Base-by-base conservation (phyloP, 2,329 filamentous ascomycete species). In the Cladophialophora psammophila region DNA sequence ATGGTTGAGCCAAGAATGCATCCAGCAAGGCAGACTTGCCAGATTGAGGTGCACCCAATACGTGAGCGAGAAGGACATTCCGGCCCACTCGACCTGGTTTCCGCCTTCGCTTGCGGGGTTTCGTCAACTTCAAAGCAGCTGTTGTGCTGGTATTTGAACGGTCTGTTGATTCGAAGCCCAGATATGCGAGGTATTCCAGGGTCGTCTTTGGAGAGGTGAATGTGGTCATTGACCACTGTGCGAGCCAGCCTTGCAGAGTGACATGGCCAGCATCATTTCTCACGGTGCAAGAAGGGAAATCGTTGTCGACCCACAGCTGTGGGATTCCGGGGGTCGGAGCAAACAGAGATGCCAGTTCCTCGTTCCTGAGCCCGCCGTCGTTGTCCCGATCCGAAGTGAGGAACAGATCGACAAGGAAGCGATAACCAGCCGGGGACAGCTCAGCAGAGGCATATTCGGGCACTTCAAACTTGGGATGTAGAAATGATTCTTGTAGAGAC, bases 191-290 rank as follows among this genome's bases (percentile, higher is more conserved):
- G 77, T 99, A 99, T 73, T 96, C 94, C 3, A 99, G 85, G 0
- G 95, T 98, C 0, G 93, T 97, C 76, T 95, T 96, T 12, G 95
- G 94, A 64, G 96, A 94, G 67, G 96, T 88, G 74, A 98, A 99
- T 0, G 95, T 99, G 0, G 95, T 99, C 95, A 99, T 99, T 77
- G 94, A 97, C 95, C 95, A 99, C 75, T 99, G 95, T 3, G 95
- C 95, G 42, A 99, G 87, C 95, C 95, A 99, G 1, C 95, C 95
- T 78, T 99, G 95, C 3, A 99, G 84, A 1, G 95, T 99, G 69
- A 99, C 94, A 77, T 98, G 88, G 0, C 95, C 95, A 8, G 92
- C 93, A 79, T 99, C 95, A 76, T 97, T 98, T 50, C 93, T 90
- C 18, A 98, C 94, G 0, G 95, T 97, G 31, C 93, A 96, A 0